Percentiles rank a stretch among this genome's conserved stretches.
Conservation (phyloP, 371 early-diverging fungal genomes). For the Mucor racemosus region DNA sequence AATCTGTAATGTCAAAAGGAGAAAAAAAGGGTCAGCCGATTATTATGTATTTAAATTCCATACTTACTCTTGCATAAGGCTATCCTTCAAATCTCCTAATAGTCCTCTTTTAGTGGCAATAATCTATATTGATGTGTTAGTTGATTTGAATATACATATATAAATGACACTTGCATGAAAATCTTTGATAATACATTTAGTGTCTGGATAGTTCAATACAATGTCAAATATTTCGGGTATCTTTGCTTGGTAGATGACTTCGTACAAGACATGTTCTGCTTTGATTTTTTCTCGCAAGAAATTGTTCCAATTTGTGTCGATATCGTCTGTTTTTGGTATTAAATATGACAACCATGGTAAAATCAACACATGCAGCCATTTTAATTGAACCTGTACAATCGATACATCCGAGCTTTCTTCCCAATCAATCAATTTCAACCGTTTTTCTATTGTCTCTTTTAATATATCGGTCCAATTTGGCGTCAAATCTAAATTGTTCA, state of each 20-base stretch:
- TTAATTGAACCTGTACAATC: constrained; percentile 17
- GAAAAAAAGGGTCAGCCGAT: background rate
- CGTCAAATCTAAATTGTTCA: constrained; percentile 11
- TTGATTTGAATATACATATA: background rate
- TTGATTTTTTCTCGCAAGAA: constrained; percentile 25
- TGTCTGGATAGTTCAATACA: constrained; percentile 40
- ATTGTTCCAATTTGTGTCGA: constrained; percentile 22
- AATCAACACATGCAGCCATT: constrained; percentile 27
- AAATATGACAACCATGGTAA: constrained; percentile 31
- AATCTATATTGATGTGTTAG: constrained; percentile 14
- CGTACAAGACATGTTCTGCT: constrained; percentile 28
- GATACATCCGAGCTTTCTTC: constrained; percentile 8
- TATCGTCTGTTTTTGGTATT: constrained; percentile 12
- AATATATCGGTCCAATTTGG: constrained; percentile 21
- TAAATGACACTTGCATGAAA: constrained; percentile 28
- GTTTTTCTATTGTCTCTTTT: constrained; percentile 5
- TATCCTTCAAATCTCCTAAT: constrained; percentile 20
- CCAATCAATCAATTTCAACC: constrained; percentile 8
- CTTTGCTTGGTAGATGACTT: constrained; percentile 23
- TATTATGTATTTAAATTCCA: background rate
- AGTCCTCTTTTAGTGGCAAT: constrained; percentile 22
- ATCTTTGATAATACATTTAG: constrained; percentile 32
- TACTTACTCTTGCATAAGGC: constrained; percentile 36
- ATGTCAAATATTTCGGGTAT: constrained; percentile 41
- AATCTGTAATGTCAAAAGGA: constrained; percentile 20